phyloP scores from a whole-genome alignment of 2,329 filamentous ascomycete genomes.

The Aureobasidium sp. region DNA sequence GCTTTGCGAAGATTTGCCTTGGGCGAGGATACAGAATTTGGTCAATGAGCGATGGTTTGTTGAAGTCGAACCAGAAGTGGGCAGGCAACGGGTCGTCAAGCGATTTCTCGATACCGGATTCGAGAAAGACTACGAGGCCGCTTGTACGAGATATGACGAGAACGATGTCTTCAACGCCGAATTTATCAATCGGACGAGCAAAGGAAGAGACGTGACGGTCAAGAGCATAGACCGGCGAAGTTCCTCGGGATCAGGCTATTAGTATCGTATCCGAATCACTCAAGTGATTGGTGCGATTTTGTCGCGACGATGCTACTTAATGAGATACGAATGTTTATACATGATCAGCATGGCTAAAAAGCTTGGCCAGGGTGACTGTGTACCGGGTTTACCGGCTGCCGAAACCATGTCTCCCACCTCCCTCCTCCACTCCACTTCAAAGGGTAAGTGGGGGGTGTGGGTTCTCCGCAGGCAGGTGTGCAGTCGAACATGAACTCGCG shows the following conservation, averaged over 20 bases:
- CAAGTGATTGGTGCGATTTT: neutral
- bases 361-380: slow-evolving; percentile 4
- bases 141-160: slow-evolving; percentile 4
- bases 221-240: neutral
- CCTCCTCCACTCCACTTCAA: neutral
- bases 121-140: slow-evolving; percentile 3
- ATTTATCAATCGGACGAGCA: slow-evolving; percentile 7
- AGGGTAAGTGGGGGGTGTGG: neutral
- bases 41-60: slow-evolving; percentile 7
- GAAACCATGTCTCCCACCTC: neutral
- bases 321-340: neutral
- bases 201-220: slow-evolving; percentile 1
- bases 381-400: slow-evolving; percentile 1
- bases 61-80: neutral
- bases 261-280: neutral
- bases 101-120: neutral
- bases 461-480: neutral
- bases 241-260: neutral
- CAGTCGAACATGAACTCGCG: neutral
- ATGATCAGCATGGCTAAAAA: neutral
- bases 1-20: slow-evolving; percentile 5
- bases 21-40: neutral
- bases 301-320: neutral
- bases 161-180: slow-evolving; percentile 8
- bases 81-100: neutral